Conservation (phyloP, 805 yeast species). For the Metschnikowia santaceciliae region DNA sequence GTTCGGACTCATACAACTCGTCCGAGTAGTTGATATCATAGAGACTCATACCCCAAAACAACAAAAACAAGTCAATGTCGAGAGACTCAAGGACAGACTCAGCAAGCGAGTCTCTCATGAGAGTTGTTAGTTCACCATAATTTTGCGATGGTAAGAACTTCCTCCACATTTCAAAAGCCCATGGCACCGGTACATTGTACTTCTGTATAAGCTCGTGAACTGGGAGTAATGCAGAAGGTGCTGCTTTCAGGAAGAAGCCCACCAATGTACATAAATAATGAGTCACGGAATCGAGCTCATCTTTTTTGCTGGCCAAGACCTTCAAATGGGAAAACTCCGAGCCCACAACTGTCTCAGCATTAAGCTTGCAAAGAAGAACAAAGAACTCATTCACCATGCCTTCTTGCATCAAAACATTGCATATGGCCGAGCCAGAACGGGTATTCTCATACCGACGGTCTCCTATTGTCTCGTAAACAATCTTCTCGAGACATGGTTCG, state of each 20-base stretch:
- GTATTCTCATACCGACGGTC: constrained; percentile 50
- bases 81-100: constrained; percentile 13
- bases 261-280: constrained; percentile 61
- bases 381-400: constrained; percentile 60
- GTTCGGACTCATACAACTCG: constrained; percentile 47
- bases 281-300: constrained; percentile 64
- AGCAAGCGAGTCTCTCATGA: constrained; percentile 7
- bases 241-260: constrained; percentile 43
- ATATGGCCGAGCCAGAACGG: constrained; percentile 48
- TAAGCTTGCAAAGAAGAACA: constrained; percentile 52
- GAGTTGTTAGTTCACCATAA: constrained; percentile 9
- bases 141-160: constrained; percentile 29
- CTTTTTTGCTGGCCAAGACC: constrained; percentile 65
- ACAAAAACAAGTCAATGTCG: constrained; percentile 26
- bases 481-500: constrained; percentile 51
- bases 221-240: constrained; percentile 32
- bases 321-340: constrained; percentile 52
- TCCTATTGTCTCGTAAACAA: constrained; percentile 55
- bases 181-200: constrained; percentile 47
- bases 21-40: constrained; percentile 63
- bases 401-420: constrained; percentile 41
- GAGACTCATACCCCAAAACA: constrained; percentile 70
- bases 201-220: constrained; percentile 38
- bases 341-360: constrained; percentile 31
- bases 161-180: constrained; percentile 84